Evolutionary conservation across 2,329 filamentous ascomycete genomes (phyloP).

Genomic region (Nemania sp.): DNA sequence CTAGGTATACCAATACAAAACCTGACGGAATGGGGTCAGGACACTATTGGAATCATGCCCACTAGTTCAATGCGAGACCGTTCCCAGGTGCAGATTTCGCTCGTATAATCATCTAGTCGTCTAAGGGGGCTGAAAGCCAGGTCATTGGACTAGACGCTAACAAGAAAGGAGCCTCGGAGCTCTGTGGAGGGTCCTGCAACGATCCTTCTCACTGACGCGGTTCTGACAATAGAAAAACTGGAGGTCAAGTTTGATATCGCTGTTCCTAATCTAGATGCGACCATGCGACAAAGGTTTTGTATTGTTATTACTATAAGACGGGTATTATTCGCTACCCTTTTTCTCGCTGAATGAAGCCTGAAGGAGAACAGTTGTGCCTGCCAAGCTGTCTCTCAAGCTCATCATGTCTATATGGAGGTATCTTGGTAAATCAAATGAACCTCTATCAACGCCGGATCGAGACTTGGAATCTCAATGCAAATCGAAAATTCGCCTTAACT

Average conservation of each 20-base stretch:
- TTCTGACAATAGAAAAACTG: too few species aligned
- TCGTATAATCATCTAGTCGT: too few species aligned
- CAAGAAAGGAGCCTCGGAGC: too few species aligned
- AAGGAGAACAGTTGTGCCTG: conserved; percentile 11
- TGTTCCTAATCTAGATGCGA: too few species aligned
- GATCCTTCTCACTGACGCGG: too few species aligned
- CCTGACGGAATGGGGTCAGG: not conserved
- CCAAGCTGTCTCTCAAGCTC: conserved; percentile 5
- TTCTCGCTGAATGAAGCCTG: not conserved
- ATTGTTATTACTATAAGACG: conserved; percentile 5
- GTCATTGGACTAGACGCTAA: too few species aligned
- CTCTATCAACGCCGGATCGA: not conserved
- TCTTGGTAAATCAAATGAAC: conserved; percentile 7
- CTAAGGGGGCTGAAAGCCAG: too few species aligned
- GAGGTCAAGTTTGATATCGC: too few species aligned
- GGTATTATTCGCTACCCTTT: not conserved
- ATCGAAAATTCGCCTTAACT: not conserved
- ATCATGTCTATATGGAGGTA: conserved; percentile 8
- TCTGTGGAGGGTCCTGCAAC: too few species aligned
- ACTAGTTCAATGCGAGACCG: not conserved
- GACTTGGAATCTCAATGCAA: not conserved
- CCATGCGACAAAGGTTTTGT: conserved; percentile 4
- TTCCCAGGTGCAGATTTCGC: too few species aligned
- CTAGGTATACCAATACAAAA: conserved; percentile 19
- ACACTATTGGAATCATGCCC: conserved; percentile 9